Percentiles rank a stretch among this genome's conserved stretches.
Evolutionary conservation across 2,329 filamentous ascomycete species (phyloP).

Genomic region (Achaetomium macrosporum): DNA sequence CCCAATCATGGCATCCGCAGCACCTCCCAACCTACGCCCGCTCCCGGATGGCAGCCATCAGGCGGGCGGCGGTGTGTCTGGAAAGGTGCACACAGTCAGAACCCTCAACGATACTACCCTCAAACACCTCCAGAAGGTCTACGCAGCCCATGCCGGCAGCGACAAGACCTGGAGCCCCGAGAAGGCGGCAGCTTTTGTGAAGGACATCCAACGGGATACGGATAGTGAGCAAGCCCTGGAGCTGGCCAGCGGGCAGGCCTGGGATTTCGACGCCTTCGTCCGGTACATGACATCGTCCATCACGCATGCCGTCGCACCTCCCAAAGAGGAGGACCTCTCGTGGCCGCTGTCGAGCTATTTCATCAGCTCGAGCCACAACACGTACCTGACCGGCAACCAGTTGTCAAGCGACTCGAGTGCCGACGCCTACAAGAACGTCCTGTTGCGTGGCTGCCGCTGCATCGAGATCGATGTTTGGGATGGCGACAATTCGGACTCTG

Average conservation of each 20-base stretch:
- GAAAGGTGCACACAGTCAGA: slow-evolving; percentile 36
- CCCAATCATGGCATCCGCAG: slow-evolving; percentile 8
- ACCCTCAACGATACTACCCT: slow-evolving; percentile 37
- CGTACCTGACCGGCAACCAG: slow-evolving; percentile 85
- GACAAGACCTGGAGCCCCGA: slow-evolving; percentile 40
- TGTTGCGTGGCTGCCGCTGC: slow-evolving; percentile 81
- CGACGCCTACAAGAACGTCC: slow-evolving; percentile 77
- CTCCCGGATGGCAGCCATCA: slow-evolving; percentile 33
- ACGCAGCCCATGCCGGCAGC: slow-evolving; percentile 38
- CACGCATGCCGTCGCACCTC: slow-evolving; percentile 38
- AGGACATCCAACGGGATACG: slow-evolving; percentile 40
- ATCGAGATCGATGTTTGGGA: slow-evolving; percentile 97
- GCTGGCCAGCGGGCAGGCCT: slow-evolving; percentile 24
- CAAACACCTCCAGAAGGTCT: slow-evolving; percentile 42
- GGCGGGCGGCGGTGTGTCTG: slow-evolving; percentile 44
- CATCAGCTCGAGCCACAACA: slow-evolving; percentile 93
- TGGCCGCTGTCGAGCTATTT: slow-evolving; percentile 86
- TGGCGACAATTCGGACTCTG: slow-evolving; percentile 66
- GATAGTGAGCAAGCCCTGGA: slow-evolving; percentile 27
- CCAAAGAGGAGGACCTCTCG: slow-evolving; percentile 50
- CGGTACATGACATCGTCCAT: slow-evolving; percentile 51
- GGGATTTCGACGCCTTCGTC: slow-evolving; percentile 47
- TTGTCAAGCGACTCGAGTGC: slow-evolving; percentile 81
- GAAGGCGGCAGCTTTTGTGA: slow-evolving; percentile 42
- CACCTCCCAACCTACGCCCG: neutral